Evolutionary conservation across 176 grass and related monocot genomes (phyloP), one percentile per base, ranked within the genome.

Genomic region (Olyra latifolia): DNA sequence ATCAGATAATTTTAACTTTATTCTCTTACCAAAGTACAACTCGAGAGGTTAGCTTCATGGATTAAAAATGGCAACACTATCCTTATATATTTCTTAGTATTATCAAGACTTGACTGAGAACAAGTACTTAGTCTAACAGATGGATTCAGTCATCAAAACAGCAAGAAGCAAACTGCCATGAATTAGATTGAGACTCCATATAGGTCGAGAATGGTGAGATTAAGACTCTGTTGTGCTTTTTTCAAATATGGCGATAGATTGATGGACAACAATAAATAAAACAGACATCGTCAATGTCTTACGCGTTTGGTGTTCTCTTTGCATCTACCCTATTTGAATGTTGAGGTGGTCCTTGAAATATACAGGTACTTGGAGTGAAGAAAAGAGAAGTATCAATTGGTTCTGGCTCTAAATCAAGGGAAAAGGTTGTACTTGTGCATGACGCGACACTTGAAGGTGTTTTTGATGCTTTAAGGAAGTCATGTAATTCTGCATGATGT

Each of bases 371-470:
- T 40, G 88, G 92, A 42, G 86, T 95, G 86, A 98, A 95, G 81
- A 95, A 95, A 89, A 91, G 95, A 68, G 90, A 98, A 29, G 74
- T 98, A 14, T 98, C 90, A 0, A 91, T 98, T 32, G 92, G 95
- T 35, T 93, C 88, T 3, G 95, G 92, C 48, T 98, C 88, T 17
- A 98, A 95, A 88, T 98, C 95, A 6, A 95, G 95, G 77, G 95
- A 98, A 50, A 98, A 98, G 59, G 83, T 95, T 27, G 83, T 98
- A 10, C 73, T 98, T 3, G 95, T 98, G 17, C 90, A 88, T 81
- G 92, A 95, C 13, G 68, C 38, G 24, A 93, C 85, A 52, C 90
- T 98, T 30, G 59, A 80, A 63, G 79, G 49, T 56, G 92, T 98
- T 45, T 89, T 89, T 42, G 81, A 98, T 74, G 90, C 95, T 79